A percentile compares a stretch with the other conserved stretches of the same genome.
Conservation (phyloP, 352 stramenopile species). For the Thraustochytrium striatum region DNA sequence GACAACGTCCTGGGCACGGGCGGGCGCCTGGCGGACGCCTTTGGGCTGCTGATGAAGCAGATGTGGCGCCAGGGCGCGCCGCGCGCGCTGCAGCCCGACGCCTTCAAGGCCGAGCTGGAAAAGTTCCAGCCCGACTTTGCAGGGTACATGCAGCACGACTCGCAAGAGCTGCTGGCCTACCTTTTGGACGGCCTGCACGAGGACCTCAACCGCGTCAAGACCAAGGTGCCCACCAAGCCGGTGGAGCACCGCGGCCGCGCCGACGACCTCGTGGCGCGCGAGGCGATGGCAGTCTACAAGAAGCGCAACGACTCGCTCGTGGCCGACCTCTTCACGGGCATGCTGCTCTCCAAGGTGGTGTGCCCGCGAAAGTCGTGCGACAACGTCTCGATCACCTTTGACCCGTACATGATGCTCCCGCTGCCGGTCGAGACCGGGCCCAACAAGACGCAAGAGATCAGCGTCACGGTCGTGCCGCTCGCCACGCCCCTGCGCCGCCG, state of each 20-base stretch:
- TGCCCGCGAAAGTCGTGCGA: slow-evolving; percentile 62
- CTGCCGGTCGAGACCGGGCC: slow-evolving; percentile 64
- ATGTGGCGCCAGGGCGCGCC: slow-evolving; percentile 60
- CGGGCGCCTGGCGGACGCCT: slow-evolving; percentile 57
- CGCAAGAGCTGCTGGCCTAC: slow-evolving; percentile 81
- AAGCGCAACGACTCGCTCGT: slow-evolving; percentile 77
- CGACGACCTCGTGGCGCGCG: slow-evolving; percentile 65
- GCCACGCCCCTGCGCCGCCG: background rate
- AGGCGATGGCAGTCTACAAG: slow-evolving; percentile 71
- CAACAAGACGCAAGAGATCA: background rate
- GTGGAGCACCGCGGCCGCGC: slow-evolving; percentile 68
- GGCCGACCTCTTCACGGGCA: slow-evolving; percentile 78
- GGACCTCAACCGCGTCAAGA: slow-evolving; percentile 75
- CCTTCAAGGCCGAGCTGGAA: slow-evolving; percentile 48
- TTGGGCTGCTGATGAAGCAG: slow-evolving; percentile 66
- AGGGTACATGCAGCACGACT: slow-evolving; percentile 78
- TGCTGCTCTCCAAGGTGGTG: slow-evolving; percentile 76
- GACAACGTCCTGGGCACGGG: slow-evolving; percentile 53
- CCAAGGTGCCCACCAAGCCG: slow-evolving; percentile 70
- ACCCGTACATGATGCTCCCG: slow-evolving; percentile 78
- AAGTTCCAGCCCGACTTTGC: slow-evolving; percentile 66
- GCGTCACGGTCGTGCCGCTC: slow-evolving; percentile 15
- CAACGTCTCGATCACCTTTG: slow-evolving; percentile 77
- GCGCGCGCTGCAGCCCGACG: slow-evolving; percentile 17
- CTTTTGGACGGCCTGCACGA: slow-evolving; percentile 78